A percentile compares a stretch with the other conserved stretches of the same genome.
These are phyloP conservation scores for Schoenoplectus triqueter DNA, from an alignment of 202 grass and related monocot genomes.

Conservation along the genomic window DNA sequence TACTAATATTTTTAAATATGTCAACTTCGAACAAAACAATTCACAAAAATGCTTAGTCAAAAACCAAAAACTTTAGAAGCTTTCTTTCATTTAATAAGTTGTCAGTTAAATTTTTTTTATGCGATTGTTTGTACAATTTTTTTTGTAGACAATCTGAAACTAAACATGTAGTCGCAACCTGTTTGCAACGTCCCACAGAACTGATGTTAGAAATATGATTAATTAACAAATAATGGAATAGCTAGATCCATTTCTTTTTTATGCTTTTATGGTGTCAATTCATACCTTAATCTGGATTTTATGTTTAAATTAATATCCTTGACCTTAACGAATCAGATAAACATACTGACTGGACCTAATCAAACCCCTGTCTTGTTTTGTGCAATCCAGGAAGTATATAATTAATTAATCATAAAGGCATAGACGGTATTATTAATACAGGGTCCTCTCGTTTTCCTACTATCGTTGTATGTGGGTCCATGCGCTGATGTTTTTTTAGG, in stretches of 20 bases:
- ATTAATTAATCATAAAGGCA: not conserved
- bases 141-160: not conserved
- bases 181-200: not conserved
- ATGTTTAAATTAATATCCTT: not conserved
- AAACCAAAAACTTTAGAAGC: conserved; percentile 16
- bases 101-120: not conserved
- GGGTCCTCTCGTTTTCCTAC: no score
- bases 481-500: no score
- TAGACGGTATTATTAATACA: no score
- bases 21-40: not conserved
- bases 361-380: not conserved
- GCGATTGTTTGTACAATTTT: not conserved
- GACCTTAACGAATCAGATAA: not conserved
- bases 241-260: not conserved
- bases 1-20: not conserved
- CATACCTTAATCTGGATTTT: not conserved
- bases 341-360: not conserved
- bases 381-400: not conserved
- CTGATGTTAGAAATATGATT: not conserved
- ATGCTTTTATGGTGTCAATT: not conserved
- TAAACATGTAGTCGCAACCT: conserved; percentile 4
- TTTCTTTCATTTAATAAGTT: not conserved
- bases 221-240: not conserved
- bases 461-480: no score
- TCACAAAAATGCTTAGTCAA: conserved; percentile 25